Evolutionary conservation across 2,329 filamentous ascomycete genomes (phyloP).

Genomic region (Clonostachys sp.): DNA sequence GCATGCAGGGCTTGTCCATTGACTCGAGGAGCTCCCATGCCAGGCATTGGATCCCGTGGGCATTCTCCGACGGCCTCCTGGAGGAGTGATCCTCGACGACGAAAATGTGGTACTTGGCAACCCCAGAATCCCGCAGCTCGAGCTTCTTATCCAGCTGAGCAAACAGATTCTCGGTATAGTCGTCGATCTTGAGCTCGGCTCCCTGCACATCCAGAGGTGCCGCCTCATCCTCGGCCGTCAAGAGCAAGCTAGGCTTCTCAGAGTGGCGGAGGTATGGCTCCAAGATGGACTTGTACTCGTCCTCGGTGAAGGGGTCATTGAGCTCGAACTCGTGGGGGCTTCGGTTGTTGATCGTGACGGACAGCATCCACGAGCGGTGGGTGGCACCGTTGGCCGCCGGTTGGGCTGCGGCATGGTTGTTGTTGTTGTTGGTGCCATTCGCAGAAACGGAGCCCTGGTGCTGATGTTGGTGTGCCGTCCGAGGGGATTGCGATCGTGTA

Average conservation of each 20-base stretch:
- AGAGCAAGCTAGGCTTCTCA: slow-evolving; percentile 10
- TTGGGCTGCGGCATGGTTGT: neutral
- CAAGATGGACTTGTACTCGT: slow-evolving; percentile 14
- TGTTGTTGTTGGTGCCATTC: slow-evolving; percentile 1
- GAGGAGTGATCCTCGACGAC: slow-evolving; percentile 15
- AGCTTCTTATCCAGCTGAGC: neutral
- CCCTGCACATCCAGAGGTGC: slow-evolving; percentile 4
- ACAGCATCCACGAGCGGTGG: slow-evolving; percentile 13
- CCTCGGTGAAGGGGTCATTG: slow-evolving; percentile 13
- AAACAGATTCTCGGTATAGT: neutral
- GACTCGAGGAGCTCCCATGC: slow-evolving; percentile 19
- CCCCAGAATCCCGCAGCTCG: neutral
- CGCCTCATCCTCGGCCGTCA: slow-evolving; percentile 5
- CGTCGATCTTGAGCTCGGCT: slow-evolving; percentile 11
- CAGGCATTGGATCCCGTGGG: slow-evolving; percentile 14
- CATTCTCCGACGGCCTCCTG: neutral
- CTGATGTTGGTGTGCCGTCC: neutral
- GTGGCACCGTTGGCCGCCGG: neutral
- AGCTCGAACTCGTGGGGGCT: slow-evolving; percentile 6
- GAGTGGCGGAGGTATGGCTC: slow-evolving; percentile 16
- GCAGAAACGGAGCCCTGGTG: neutral
- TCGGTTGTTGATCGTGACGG: slow-evolving; percentile 10
- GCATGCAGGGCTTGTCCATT: slow-evolving; percentile 7
- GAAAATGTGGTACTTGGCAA: slow-evolving; percentile 12
- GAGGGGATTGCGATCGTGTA: slow-evolving; percentile 3